phyloP scores from a whole-genome alignment of 495 filamentous ascomycete genomes.

The Aspergillus diversus region DNA sequence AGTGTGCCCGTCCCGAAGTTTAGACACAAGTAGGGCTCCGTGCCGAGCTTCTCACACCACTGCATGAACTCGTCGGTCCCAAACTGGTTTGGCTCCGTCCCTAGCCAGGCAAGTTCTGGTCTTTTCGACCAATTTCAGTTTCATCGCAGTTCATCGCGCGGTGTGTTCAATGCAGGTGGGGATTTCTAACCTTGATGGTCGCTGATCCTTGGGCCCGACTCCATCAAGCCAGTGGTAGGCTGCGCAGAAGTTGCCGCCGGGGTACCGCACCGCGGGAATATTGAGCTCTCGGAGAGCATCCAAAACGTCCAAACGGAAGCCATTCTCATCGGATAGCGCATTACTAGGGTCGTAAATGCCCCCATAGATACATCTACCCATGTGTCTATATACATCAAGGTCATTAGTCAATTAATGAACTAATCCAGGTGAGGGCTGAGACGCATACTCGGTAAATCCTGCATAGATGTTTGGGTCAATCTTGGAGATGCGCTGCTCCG shows the following conservation, averaged over 20 bases:
- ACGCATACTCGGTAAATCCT: conserved; percentile 70
- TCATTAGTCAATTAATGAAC: conserved; percentile 18
- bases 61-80: conserved; percentile 84
- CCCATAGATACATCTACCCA: conserved; percentile 84
- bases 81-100: conserved; percentile 74
- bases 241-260: conserved; percentile 78
- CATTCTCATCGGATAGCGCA: conserved; percentile 68
- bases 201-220: conserved; percentile 67
- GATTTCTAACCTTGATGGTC: conserved; percentile 54
- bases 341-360: conserved; percentile 79
- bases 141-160: background rate
- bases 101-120: conserved; percentile 76
- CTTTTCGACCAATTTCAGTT: conserved; percentile 32
- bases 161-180: background rate
- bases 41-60: conserved; percentile 70
- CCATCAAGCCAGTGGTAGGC: conserved; percentile 86
- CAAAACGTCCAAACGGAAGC: conserved; percentile 76
- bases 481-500: conserved; percentile 61
- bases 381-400: conserved; percentile 58
- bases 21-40: conserved; percentile 73
- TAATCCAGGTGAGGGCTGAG: background rate
- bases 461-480: conserved; percentile 77
- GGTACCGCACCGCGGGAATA: conserved; percentile 76
- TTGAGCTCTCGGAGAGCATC: conserved; percentile 68
- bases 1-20: conserved; percentile 82